Evolutionary conservation across 495 filamentous ascomycete species (phyloP).

Genomic region (Tricharina praecox): DNA sequence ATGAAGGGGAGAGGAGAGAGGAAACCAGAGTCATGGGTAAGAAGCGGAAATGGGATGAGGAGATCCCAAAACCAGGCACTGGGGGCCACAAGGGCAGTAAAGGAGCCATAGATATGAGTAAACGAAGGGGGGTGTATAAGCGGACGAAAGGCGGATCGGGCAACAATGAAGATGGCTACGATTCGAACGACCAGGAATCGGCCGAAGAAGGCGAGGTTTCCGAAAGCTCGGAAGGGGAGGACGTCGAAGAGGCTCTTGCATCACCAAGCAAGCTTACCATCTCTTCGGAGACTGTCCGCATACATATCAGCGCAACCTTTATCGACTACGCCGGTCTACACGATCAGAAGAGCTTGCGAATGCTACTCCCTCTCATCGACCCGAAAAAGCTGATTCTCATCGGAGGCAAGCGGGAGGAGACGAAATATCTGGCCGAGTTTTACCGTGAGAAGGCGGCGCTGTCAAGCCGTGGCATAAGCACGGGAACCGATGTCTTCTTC

Average conservation of each 20-base stretch:
- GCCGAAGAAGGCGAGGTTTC: conserved; percentile 33
- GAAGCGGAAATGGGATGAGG: conserved; percentile 84
- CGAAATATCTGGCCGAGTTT: conserved; percentile 54
- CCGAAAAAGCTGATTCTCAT: conserved; percentile 85
- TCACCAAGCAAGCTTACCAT: conserved; percentile 62
- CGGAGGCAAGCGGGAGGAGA: conserved; percentile 63
- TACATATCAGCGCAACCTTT: conserved; percentile 61
- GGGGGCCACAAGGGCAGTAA: conserved; percentile 18
- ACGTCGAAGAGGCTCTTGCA: conserved; percentile 36
- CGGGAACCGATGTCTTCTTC: conserved; percentile 53
- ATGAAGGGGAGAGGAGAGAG: conserved; percentile 28
- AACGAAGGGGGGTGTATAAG: conserved; percentile 14
- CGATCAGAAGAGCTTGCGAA: conserved; percentile 78
- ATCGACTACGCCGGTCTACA: conserved; percentile 87
- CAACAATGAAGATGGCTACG: conserved; percentile 28
- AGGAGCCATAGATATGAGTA: conserved; percentile 2
- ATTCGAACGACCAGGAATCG: conserved; percentile 27
- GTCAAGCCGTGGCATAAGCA: conserved; percentile 7
- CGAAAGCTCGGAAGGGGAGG: conserved; percentile 37
- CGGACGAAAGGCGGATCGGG: conserved; percentile 31
- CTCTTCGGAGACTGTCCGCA: conserved; percentile 39
- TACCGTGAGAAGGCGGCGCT: conserved; percentile 43
- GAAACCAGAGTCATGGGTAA: conserved; percentile 47
- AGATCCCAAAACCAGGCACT: conserved; percentile 12
- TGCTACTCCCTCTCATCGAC: conserved; percentile 86